phyloP scores from a whole-genome alignment of 2,329 filamentous ascomycete species.

The Aspergillus sp. region DNA sequence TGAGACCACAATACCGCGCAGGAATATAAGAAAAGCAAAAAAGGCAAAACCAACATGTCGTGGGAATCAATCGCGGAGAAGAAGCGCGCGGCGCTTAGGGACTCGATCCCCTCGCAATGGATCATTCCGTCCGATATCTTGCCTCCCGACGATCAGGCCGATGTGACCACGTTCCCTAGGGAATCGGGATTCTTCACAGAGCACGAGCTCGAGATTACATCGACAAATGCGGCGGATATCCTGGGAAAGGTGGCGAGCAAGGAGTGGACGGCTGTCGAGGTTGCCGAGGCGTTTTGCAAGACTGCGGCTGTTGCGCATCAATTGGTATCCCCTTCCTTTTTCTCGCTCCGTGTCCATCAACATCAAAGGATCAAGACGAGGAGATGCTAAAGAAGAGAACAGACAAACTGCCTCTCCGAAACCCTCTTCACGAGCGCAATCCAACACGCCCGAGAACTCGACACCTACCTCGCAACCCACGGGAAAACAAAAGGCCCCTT shows the following conservation, averaged over 20 bases:
- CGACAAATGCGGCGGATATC: conserved; percentile 39
- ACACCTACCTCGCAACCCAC: conserved; percentile 53
- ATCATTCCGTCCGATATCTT: conserved; percentile 58
- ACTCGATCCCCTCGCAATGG: conserved; percentile 63
- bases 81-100: conserved; percentile 49
- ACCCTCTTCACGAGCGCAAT: conserved; percentile 61
- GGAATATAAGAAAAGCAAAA: background rate
- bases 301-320: conserved; percentile 60
- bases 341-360: background rate
- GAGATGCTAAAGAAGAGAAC: background rate
- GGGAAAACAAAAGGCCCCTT: conserved; percentile 44
- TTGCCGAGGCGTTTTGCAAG: conserved; percentile 60
- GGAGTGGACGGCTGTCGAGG: conserved; percentile 56
- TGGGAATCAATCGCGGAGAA: conserved; percentile 52
- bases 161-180: conserved; percentile 61
- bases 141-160: conserved; percentile 58
- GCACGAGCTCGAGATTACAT: conserved; percentile 57
- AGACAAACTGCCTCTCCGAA: conserved; percentile 66
- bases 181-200: conserved; percentile 63
- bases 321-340: conserved; percentile 41
- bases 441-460: conserved; percentile 55
- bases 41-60: background rate
- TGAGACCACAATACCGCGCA: background rate
- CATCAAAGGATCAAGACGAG: background rate
- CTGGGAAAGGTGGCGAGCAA: conserved; percentile 38